Evolutionary conservation across 257 asterid species (phyloP), one percentile per base, ranked within the genome.

Genomic region (Paulownia fortunei): DNA sequence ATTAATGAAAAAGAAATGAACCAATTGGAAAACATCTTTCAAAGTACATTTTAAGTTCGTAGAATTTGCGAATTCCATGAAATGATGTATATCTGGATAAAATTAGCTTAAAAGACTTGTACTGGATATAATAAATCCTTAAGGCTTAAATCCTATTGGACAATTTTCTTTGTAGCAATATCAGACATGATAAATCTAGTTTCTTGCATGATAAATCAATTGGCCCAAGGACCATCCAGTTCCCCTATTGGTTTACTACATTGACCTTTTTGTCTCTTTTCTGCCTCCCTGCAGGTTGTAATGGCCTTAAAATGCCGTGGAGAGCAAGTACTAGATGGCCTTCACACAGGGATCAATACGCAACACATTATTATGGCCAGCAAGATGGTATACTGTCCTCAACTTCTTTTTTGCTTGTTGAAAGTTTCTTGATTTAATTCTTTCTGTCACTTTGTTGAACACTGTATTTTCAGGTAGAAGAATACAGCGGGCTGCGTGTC

Each of bases 251-350:
- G 1, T 76, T 26, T 32, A 47, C 54, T 19, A 13, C 30, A 39
- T 64, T 4, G 42, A 54, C 8, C 6, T 26, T 36, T 69, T 3
- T 60, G 24, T 41, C 36, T 37, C 10, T 49, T 36, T 69, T 70
- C 55, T 77, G 30, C 51, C 63, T 79, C 41, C 72, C 69, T 80
- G 60, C 81, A 91, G 99, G 99, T 95, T 82, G 97, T 93, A 74
- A 91, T 95, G 99, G 92, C 97, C 78, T 9, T 95, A n/a, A 95
- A 89, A 84, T 95, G 99, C 81, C 97, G 97, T 16, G 99, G 99
- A 60, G 94, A 82, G 76, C 97, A 95, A 79, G 82, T 82, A 44
- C 41, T 93, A 55, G 86, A 83, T 79, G 97, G 99, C 62, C 97
- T 95, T 59, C 84, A 89, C 81, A 95, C 97, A 44, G 99, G 99